Percentiles rank a stretch among this genome's conserved stretches.
These are phyloP conservation scores for Alternaria sp. DNA, from an alignment of 2,329 filamentous ascomycete genomes.

Conservation along the genomic window DNA sequence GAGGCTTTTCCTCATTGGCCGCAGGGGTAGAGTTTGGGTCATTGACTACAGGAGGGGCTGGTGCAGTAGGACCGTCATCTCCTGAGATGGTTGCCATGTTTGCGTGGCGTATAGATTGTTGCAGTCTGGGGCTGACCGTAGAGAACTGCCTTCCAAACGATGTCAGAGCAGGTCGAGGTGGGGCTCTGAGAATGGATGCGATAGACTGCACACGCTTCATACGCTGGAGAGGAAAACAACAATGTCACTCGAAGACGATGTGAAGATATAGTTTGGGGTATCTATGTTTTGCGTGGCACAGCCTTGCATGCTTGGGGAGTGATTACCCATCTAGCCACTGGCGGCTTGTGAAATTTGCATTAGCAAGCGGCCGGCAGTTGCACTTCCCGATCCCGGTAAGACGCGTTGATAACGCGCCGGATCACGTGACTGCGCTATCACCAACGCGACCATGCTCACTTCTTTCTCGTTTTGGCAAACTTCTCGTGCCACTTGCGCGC, in stretches of 20 bases:
- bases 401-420: constrained; percentile 8
- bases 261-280: neutral
- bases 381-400: constrained; percentile 11
- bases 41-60: constrained; percentile 6
- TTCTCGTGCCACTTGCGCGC: constrained; percentile 51
- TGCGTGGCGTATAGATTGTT: neutral
- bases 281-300: constrained; percentile 12
- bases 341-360: constrained; percentile 20
- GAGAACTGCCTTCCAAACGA: neutral
- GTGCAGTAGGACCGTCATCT: neutral
- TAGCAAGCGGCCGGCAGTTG: constrained; percentile 24
- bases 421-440: constrained; percentile 10
- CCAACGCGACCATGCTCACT: constrained; percentile 14
- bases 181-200: constrained; percentile 1
- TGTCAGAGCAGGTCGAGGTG: neutral
- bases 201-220: constrained; percentile 13
- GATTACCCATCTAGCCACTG: constrained; percentile 28
- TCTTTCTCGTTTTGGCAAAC: constrained; percentile 44
- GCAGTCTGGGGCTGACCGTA: neutral
- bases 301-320: constrained; percentile 2
- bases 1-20: constrained; percentile 39
- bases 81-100: constrained; percentile 10
- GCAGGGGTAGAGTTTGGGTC: neutral
- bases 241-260: neutral
- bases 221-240: neutral